A percentile compares a stretch with the other conserved stretches of the same genome.
Evolutionary conservation across 305 asterid genomes (phyloP).

Genomic region (Solanum aculeatissimum): DNA sequence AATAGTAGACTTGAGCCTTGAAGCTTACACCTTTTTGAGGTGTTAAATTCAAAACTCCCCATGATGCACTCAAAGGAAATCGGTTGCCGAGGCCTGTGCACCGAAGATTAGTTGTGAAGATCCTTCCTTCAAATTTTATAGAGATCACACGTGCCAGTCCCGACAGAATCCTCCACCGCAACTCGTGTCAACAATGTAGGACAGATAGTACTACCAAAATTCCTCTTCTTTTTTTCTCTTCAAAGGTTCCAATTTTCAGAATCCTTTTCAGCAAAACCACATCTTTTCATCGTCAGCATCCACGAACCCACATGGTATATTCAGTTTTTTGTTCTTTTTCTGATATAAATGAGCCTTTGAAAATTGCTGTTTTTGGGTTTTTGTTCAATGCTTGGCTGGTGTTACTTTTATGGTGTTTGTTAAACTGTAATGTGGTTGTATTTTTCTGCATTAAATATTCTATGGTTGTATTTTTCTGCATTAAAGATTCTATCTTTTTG

Average conservation of each 20-base stretch:
- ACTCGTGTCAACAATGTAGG: background rate
- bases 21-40: too few species aligned
- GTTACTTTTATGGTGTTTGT: background rate
- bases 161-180: background rate
- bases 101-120: too few species aligned
- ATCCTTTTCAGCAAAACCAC: too few species aligned
- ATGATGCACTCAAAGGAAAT: too few species aligned
- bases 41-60: too few species aligned
- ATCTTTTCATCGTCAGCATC: background rate
- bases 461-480: background rate
- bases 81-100: too few species aligned
- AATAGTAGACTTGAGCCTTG: too few species aligned
- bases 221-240: background rate
- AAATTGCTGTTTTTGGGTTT: background rate
- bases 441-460: background rate
- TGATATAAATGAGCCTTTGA: background rate
- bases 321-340: background rate
- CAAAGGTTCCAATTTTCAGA: background rate
- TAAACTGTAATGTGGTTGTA: background rate
- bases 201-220: background rate
- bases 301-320: conserved; percentile 18
- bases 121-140: too few species aligned
- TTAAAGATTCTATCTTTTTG: background rate
- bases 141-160: background rate
- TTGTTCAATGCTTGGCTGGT: background rate